Base-by-base conservation (phyloP, 306 rosid species). In the Glycine latifolia region DNA sequence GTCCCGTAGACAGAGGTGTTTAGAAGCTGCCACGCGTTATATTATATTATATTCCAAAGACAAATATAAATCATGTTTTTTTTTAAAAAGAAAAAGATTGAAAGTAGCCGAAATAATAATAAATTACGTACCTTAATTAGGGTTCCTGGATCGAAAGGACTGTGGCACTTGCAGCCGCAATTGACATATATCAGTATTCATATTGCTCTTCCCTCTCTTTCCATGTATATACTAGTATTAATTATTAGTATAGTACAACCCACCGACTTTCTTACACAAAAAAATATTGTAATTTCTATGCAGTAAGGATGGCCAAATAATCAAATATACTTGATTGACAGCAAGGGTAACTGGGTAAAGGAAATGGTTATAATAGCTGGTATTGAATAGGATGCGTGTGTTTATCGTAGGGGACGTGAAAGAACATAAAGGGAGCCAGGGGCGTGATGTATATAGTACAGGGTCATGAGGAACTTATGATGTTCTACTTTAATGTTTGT, bases 121-220 rank as follows among this genome's bases (percentile, higher is more conserved):
- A 26, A 1, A 26, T 26, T 26, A 67, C 43, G 35, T 26, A 5
- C 8, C 37, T 16, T 71, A 20, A 14, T 35, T 69, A 33, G 84
- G 83, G 86, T 83, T 85, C 83, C 81, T 76, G 37, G 87, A 50
- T 50, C 35, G 41, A 43, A 13, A 15, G 26, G 35, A 67, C 84
- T 44, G 80, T 81, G 75, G 84, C 91, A 83, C 87, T 85, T 69
- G 31, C 80, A 73, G 92, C 97, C 91, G 97, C 90, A 91, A 87
- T 89, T 87, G 88, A 87, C 11, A 31, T 3, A 7, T 55, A 0
- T 31, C 17, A 14, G 3, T 14, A n/a, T n/a, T 14, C 59, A 54
- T 54, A 3, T 2, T 8, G 52, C 52, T 10, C 52, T 47, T 47
- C 52, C 52, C 48, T 48, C 39, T 35, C 39, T 35, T 35, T 35